Evolutionary conservation across 2,329 filamentous ascomycete species (phyloP).

Genomic region (Sporothrix dimorphospora): DNA sequence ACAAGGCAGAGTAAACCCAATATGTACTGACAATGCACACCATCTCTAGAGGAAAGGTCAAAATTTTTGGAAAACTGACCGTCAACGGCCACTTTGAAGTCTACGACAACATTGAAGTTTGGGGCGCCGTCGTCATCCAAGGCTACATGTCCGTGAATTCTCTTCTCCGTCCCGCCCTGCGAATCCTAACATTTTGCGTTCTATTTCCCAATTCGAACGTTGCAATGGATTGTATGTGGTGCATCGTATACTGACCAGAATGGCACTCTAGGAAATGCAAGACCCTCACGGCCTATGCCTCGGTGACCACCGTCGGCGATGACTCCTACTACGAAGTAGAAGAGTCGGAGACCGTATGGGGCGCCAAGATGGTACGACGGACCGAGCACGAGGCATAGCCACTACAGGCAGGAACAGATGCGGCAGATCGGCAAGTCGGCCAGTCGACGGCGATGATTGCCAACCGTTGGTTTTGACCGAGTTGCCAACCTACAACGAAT

Average conservation of each 20-base stretch:
- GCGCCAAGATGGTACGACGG: conserved; percentile 47
- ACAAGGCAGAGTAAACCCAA: background rate
- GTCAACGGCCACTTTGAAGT: conserved; percentile 49
- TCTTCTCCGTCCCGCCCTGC: background rate
- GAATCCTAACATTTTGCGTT: background rate
- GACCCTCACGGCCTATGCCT: conserved; percentile 50
- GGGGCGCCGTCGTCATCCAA: conserved; percentile 50
- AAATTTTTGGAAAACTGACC: conserved; percentile 52
- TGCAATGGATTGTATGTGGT: background rate
- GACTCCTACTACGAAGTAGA: conserved; percentile 49
- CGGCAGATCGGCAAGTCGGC: background rate
- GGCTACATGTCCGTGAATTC: conserved; percentile 47
- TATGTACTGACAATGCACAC: background rate
- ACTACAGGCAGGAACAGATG: background rate
- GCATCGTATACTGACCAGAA: background rate
- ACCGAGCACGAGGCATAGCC: conserved; percentile 48
- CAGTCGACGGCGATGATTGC: background rate
- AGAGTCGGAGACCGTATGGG: conserved; percentile 49
- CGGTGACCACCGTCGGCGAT: conserved; percentile 51
- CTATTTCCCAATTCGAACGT: background rate
- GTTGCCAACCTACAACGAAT: background rate
- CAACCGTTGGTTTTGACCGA: background rate
- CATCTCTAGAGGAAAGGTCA: conserved; percentile 47
- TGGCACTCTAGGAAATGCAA: conserved; percentile 43
- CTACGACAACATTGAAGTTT: conserved; percentile 49